These are phyloP conservation scores for Rhizopogon vesiculosus DNA, from an alignment of 768 basidiomycete genomes.

Conservation along the genomic window DNA sequence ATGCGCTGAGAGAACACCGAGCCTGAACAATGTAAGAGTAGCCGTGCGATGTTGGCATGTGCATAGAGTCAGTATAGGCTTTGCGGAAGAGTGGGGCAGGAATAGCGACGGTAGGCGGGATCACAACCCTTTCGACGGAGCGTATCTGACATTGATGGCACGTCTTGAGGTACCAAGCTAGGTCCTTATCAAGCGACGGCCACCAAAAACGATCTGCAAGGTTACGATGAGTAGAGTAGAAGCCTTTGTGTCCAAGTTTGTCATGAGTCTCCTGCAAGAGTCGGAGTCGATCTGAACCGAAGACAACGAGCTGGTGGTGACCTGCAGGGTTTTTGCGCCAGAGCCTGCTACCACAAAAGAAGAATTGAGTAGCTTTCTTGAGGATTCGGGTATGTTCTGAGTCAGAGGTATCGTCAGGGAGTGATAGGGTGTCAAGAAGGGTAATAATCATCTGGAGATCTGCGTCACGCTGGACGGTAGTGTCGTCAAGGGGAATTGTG, in stretches of 20 bases:
- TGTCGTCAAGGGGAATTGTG: neutral
- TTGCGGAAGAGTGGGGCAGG: conserved; percentile 18
- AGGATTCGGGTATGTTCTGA: neutral
- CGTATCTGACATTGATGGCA: conserved; percentile 30
- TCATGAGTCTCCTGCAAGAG: conserved; percentile 24
- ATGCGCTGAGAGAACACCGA: neutral
- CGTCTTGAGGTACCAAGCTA: conserved; percentile 23
- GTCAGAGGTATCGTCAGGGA: neutral
- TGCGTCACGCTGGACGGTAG: neutral
- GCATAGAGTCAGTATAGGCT: conserved; percentile 23
- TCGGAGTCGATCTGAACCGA: neutral
- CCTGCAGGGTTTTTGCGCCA: conserved; percentile 17
- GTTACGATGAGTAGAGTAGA: conserved; percentile 11
- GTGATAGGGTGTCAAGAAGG: neutral
- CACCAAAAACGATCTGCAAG: conserved; percentile 12
- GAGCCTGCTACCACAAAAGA: conserved; percentile 7
- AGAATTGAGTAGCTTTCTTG: conserved; percentile 8
- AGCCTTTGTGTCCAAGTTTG: conserved; percentile 24
- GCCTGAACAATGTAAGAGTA: neutral
- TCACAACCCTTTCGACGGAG: conserved; percentile 8
- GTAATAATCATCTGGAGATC: neutral
- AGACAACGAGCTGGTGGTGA: conserved; percentile 19
- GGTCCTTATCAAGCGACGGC: conserved; percentile 14
- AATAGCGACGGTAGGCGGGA: conserved; percentile 17
- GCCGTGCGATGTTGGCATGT: conserved; percentile 15